Conservation (phyloP, 768 basidiomycete species). For the Lactarius sp. region DNA sequence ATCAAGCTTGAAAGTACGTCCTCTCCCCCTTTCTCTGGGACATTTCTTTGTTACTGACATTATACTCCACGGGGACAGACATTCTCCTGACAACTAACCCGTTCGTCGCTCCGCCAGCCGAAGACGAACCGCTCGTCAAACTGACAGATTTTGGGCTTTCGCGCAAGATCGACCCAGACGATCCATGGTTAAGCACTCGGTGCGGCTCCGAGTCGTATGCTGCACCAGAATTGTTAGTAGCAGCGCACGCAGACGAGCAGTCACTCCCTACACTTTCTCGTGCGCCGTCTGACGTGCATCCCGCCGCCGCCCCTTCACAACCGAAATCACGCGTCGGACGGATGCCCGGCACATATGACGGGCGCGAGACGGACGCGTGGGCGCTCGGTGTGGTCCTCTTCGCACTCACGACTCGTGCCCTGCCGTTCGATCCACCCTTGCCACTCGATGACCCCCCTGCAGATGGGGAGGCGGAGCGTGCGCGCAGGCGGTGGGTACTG, state of each 20-base stretch:
- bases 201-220: conserved; percentile 90
- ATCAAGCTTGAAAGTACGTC: conserved; percentile 77
- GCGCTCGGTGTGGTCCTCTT: conserved; percentile 86
- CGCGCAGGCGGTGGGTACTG: conserved; percentile 56
- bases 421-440: conserved; percentile 59
- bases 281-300: conserved; percentile 15
- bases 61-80: conserved; percentile 40
- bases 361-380: conserved; percentile 83
- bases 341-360: conserved; percentile 61
- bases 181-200: conserved; percentile 64
- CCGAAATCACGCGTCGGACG: conserved; percentile 38
- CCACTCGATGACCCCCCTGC: conserved; percentile 27
- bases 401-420: conserved; percentile 59
- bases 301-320: not conserved
- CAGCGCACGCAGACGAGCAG: conserved; percentile 26
- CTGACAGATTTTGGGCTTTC: conserved; percentile 89
- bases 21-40: not conserved
- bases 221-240: conserved; percentile 67
- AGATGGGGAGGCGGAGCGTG: conserved; percentile 36
- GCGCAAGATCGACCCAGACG: conserved; percentile 65
- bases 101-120: conserved; percentile 33
- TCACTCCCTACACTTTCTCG: conserved; percentile 22
- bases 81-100: conserved; percentile 64
- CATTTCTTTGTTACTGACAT: not conserved
- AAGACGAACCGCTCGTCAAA: conserved; percentile 50